A percentile compares a stretch with the other conserved stretches of the same genome.
Conservation (phyloP, 208 protist genomes). For the Lotmaria passim region DNA sequence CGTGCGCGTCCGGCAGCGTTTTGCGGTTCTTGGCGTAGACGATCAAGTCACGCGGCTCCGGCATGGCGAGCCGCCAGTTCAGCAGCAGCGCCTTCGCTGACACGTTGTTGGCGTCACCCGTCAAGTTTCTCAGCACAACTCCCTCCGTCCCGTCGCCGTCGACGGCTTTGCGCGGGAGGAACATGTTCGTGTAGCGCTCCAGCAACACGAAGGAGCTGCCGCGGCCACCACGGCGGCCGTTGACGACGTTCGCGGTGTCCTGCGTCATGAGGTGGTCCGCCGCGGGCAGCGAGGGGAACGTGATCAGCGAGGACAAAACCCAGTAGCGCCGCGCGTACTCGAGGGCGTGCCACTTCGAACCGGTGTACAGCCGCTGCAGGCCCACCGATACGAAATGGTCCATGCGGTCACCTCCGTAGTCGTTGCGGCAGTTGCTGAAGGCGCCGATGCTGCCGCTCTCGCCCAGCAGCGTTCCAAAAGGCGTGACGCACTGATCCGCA, state of each 20-base stretch:
- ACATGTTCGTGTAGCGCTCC: slow-evolving; percentile 43
- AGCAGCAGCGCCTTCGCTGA: slow-evolving; percentile 25
- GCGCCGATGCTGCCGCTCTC: slow-evolving; percentile 52
- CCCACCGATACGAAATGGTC: slow-evolving; percentile 66
- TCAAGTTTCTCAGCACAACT: neutral
- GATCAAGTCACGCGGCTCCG: slow-evolving; percentile 40
- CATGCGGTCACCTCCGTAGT: slow-evolving; percentile 46
- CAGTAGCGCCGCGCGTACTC: slow-evolving; percentile 80
- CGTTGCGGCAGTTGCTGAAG: slow-evolving; percentile 77
- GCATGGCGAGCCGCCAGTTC: slow-evolving; percentile 29
- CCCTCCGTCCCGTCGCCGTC: neutral
- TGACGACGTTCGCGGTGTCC: slow-evolving; percentile 21
- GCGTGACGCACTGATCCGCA: slow-evolving; percentile 40
- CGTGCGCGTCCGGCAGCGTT: slow-evolving; percentile 54
- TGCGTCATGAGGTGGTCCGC: slow-evolving; percentile 33
- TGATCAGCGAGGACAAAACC: slow-evolving; percentile 46
- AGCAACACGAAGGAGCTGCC: slow-evolving; percentile 25
- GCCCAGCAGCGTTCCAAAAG: slow-evolving; percentile 65
- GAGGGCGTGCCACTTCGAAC: slow-evolving; percentile 64
- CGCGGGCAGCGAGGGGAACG: slow-evolving; percentile 31
- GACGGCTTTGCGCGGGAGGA: slow-evolving; percentile 1
- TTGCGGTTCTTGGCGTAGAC: slow-evolving; percentile 41
- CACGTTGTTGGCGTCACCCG: slow-evolving; percentile 37
- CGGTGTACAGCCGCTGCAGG: slow-evolving; percentile 55
- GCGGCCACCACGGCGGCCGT: slow-evolving; percentile 25